A percentile compares a stretch with the other conserved stretches of the same genome.
phyloP scores from a whole-genome alignment of 2,329 filamentous ascomycete species.

The Pseudocercospora fijiensis region DNA sequence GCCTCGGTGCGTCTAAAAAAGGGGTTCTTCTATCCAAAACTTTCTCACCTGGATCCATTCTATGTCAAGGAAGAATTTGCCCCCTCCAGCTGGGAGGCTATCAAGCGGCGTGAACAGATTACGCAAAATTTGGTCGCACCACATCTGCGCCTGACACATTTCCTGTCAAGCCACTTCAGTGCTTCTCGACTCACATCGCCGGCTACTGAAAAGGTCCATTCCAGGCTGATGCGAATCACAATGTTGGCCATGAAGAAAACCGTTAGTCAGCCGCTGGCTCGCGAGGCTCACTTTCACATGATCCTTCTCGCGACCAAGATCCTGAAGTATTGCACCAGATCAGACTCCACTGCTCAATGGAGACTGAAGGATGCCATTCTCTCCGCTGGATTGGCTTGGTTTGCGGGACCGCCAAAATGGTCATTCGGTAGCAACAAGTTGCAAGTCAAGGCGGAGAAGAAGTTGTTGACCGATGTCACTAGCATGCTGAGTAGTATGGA shows the following conservation, averaged over 20 bases:
- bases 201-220: slow-evolving; percentile 77
- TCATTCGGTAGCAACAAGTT: slow-evolving; percentile 92
- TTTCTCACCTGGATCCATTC: slow-evolving; percentile 79
- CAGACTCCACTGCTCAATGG: slow-evolving; percentile 68
- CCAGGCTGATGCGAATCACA: slow-evolving; percentile 76
- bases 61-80: slow-evolving; percentile 89
- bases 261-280: slow-evolving; percentile 76
- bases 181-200: slow-evolving; percentile 81
- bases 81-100: slow-evolving; percentile 74
- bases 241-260: slow-evolving; percentile 70
- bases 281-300: slow-evolving; percentile 89
- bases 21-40: slow-evolving; percentile 74
- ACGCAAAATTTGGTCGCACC: slow-evolving; percentile 83
- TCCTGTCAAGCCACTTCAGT: slow-evolving; percentile 92
- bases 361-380: slow-evolving; percentile 85
- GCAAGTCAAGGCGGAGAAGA: slow-evolving; percentile 89
- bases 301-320: slow-evolving; percentile 79
- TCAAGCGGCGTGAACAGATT: slow-evolving; percentile 72
- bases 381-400: slow-evolving; percentile 86
- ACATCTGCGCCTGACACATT: slow-evolving; percentile 80
- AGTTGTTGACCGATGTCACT: slow-evolving; percentile 74
- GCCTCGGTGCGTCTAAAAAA: slow-evolving; percentile 71
- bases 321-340: slow-evolving; percentile 65
- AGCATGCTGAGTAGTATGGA: slow-evolving; percentile 64
- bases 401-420: slow-evolving; percentile 77